Evolutionary conservation across 202 grass and related monocot species (phyloP), one percentile per base, ranked within the genome.

Genomic region (Saccharum hybrid): DNA sequence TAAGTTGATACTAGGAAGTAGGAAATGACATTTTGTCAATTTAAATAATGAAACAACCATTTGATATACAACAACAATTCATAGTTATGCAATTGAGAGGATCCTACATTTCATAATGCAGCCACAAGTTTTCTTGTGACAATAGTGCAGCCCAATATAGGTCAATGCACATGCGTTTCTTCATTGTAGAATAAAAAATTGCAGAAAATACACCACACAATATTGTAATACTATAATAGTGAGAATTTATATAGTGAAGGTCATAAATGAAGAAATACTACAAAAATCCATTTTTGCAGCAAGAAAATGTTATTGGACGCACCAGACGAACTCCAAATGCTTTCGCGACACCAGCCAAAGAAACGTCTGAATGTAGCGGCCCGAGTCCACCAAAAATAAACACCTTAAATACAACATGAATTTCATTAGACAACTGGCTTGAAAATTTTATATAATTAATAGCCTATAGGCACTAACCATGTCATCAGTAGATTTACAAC

Each of bases 251-350:
- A 68, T 6, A 23, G 56, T 56, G 33, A 75, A 72, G 5, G 19
- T 16, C 34, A 60, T 23, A 45, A 40, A 82, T 59, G 8, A 78
- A 78, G 0, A 4, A 82, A 65, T 77, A 71, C 46, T 61, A 78
- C 10, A 67, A 74, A 10, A 23, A 26, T 39, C 37, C 48, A 33
- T 66, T 79, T 73, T 62, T 75, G 61, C 22, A 28, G 49, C 46
- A 82, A 72, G 13, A 66, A 68, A 61, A 38, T 51, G 52, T 61
- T 71, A 81, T 51, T 78, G 41, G 2, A 81, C 79, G 33, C 72
- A 98, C 96, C 91, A 98, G 80, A 78, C 89, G 91, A 80, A 98
- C 96, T 90, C 93, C 96, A 94, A 98, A 98, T 90, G 93, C 90
- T 92, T 98, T 98, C 57, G 93, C 96, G 6, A 98, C 91, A 66